Conservation (phyloP, 257 asterid species). For the Solanum medicagineum region DNA sequence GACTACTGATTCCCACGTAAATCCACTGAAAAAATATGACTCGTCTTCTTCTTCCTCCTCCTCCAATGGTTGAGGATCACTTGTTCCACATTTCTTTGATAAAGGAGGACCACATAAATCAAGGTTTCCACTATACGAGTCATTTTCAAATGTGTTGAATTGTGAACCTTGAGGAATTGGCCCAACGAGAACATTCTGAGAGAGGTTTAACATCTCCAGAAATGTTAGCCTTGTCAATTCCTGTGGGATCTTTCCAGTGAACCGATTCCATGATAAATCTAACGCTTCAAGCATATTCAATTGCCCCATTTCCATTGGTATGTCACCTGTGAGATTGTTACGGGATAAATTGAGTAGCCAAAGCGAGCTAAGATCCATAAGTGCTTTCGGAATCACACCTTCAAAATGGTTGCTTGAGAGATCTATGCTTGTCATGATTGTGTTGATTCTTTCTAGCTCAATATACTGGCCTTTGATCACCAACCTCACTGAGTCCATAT, state of each 20-base stretch:
- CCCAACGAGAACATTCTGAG: background rate
- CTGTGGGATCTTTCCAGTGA: background rate
- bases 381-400: background rate
- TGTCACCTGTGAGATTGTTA: background rate
- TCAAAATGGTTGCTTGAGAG: background rate
- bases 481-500: background rate
- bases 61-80: background rate
- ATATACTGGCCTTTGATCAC: background rate
- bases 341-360: background rate
- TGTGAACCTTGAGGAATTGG: background rate
- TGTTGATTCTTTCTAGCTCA: background rate
- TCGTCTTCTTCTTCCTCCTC: background rate
- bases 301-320: background rate
- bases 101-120: background rate
- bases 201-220: background rate
- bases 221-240: background rate
- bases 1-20: background rate
- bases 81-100: background rate
- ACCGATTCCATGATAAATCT: background rate
- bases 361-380: background rate
- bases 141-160: background rate
- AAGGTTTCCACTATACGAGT: background rate
- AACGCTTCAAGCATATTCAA: background rate
- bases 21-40: background rate
- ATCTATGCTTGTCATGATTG: background rate